A percentile compares a stretch with the other conserved stretches of the same genome.
Conservation (phyloP, 1,284 basidiomycete genomes). For the Melanopsichium pennsylvanicum region DNA sequence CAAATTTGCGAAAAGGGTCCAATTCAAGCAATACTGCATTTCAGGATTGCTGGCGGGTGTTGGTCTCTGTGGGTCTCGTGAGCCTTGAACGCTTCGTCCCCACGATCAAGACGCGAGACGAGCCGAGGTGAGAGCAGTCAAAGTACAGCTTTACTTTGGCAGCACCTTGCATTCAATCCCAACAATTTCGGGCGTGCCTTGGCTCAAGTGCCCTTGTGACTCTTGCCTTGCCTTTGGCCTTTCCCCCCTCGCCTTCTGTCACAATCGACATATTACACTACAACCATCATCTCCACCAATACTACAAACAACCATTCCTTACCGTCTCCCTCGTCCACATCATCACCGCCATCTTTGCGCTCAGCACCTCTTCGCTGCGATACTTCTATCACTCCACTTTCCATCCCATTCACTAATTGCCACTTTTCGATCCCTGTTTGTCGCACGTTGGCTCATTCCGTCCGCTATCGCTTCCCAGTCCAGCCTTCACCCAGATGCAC, state of each 20-base stretch:
- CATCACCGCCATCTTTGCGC: no score
- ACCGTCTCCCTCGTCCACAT: no score
- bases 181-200: constrained; percentile 23
- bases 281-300: not conserved
- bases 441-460: not conserved
- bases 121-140: no score
- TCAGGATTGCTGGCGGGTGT: constrained; percentile 3
- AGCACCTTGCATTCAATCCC: no score
- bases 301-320: no score
- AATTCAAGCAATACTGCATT: no score
- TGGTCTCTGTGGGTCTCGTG: constrained; percentile 1
- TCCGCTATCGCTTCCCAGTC: not conserved
- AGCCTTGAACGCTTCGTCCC: not conserved
- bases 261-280: no score
- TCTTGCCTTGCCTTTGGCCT: no score
- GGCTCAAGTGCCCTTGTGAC: no score
- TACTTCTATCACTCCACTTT: no score
- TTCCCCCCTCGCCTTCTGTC: constrained; percentile 1
- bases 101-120: constrained; percentile 7
- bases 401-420: not conserved
- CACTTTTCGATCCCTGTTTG: not conserved
- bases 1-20: not conserved
- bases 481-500: not conserved
- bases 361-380: no score
- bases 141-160: no score